phyloP scores from a whole-genome alignment of 176 grass and related monocot genomes.

The Avena sativa region DNA sequence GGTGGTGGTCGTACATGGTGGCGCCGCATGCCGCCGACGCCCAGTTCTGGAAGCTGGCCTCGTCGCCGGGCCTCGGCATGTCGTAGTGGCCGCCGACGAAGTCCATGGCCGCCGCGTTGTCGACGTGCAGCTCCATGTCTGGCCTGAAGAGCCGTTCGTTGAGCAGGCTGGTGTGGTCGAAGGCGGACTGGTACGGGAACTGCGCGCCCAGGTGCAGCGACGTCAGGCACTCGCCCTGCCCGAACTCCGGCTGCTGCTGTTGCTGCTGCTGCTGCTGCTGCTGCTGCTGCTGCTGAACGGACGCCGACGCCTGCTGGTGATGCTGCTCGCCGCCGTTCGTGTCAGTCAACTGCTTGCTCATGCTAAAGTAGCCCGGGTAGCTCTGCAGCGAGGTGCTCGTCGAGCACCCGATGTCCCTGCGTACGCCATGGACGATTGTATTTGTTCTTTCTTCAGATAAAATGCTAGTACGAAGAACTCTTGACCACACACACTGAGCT shows the following conservation, averaged over 20 bases:
- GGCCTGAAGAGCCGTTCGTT: constrained; percentile 57
- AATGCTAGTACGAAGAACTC: neutral
- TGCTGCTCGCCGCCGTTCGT: constrained; percentile 34
- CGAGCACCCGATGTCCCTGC: constrained; percentile 70
- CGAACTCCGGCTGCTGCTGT: constrained; percentile 54
- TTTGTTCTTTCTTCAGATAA: constrained; percentile 1
- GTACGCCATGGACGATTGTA: constrained; percentile 7
- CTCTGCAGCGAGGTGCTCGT: constrained; percentile 59
- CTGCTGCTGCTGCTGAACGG: constrained; percentile 40
- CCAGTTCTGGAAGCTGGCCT: constrained; percentile 77
- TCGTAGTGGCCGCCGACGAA: constrained; percentile 56
- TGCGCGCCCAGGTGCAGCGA: constrained; percentile 55
- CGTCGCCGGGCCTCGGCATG: constrained; percentile 59
- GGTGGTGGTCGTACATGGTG: constrained; percentile 57
- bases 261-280: constrained; percentile 48
- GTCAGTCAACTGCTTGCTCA: constrained; percentile 49
- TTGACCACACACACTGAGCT: neutral
- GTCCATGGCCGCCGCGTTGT: constrained; percentile 37
- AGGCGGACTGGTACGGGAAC: constrained; percentile 52
- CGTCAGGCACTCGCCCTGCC: constrained; percentile 53
- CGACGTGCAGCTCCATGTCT: constrained; percentile 48
- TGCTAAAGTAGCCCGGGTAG: constrained; percentile 60
- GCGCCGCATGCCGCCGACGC: constrained; percentile 55
- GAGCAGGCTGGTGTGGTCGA: constrained; percentile 52
- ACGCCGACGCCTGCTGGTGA: constrained; percentile 32